A percentile compares a stretch with the other conserved stretches of the same genome.
Evolutionary conservation across 2,329 filamentous ascomycete species (phyloP).

Genomic region (Drechmeria coniospora): DNA sequence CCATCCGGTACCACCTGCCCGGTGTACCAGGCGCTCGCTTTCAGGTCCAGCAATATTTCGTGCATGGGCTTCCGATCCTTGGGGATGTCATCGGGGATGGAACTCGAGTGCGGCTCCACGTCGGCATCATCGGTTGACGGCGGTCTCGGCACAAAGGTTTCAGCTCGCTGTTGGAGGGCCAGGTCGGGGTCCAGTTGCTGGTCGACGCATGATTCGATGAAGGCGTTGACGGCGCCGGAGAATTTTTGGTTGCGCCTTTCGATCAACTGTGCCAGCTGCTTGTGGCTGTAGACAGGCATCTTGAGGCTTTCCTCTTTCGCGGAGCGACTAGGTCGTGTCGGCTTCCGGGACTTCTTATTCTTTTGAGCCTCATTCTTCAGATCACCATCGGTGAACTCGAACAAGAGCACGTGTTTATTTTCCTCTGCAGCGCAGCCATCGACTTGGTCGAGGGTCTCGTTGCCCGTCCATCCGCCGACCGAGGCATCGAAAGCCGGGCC

Average conservation of each 20-base stretch:
- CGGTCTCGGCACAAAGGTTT: constrained; percentile 46
- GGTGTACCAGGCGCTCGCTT: constrained; percentile 72
- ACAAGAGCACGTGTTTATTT: constrained; percentile 59
- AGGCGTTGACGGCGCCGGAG: constrained; percentile 56
- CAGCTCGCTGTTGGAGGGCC: constrained; percentile 41
- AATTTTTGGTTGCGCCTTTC: constrained; percentile 84
- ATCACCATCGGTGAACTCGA: constrained; percentile 88
- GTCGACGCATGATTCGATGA: constrained; percentile 57
- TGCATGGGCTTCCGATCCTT: constrained; percentile 64
- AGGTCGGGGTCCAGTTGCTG: constrained; percentile 52
- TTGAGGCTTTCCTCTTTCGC: constrained; percentile 67
- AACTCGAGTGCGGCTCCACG: constrained; percentile 19
- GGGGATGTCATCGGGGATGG: constrained; percentile 58
- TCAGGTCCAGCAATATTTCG: constrained; percentile 75
- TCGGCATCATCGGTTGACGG: constrained; percentile 22
- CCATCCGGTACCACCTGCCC: constrained; percentile 88
- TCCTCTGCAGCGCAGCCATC: constrained; percentile 3
- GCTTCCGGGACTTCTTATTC: constrained; percentile 57
- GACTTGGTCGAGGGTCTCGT: constrained; percentile 22
- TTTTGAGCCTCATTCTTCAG: constrained; percentile 68
- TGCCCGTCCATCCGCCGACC: constrained; percentile 39
- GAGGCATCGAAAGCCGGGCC: constrained; percentile 37
- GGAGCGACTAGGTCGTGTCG: constrained; percentile 49
- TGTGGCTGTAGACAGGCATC: constrained; percentile 86
- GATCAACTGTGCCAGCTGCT: constrained; percentile 78